Evolutionary conservation across 345 rosid genomes (phyloP).

Genomic region (Stellera chamaejasme): DNA sequence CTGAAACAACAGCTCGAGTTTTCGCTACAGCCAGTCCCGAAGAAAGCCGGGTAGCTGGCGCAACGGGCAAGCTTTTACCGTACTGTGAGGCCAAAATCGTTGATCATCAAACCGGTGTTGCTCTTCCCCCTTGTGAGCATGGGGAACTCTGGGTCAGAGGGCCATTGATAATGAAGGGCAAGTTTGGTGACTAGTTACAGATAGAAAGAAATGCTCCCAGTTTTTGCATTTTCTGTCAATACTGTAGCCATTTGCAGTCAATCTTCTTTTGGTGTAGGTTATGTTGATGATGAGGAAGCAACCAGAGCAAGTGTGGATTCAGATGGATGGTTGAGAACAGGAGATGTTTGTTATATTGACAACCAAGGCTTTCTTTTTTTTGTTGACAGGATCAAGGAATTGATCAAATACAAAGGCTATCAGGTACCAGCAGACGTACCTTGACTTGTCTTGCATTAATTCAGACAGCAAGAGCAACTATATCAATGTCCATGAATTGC

Average conservation of each 20-base stretch:
- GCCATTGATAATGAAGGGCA: conserved; percentile 46
- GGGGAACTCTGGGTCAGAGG: conserved; percentile 67
- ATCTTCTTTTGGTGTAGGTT: conserved; percentile 25
- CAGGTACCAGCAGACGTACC: conserved; percentile 27
- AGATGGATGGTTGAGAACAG: conserved; percentile 60
- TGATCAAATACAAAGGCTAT: conserved; percentile 60
- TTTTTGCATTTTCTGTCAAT: too few relatives aligned
- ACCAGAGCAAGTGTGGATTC: conserved; percentile 34
- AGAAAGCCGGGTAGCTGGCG: conserved; percentile 29
- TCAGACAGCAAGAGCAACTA: background rate
- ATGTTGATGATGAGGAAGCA: conserved; percentile 45
- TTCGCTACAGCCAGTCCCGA: conserved; percentile 28
- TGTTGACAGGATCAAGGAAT: conserved; percentile 51
- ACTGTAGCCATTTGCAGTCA: background rate
- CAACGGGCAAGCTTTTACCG: conserved; percentile 43
- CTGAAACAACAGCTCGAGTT: conserved; percentile 42
- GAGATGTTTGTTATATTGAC: conserved; percentile 57
- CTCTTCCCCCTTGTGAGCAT: conserved; percentile 28
- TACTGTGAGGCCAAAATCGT: conserved; percentile 41
- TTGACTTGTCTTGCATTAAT: background rate
- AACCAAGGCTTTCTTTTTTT: conserved; percentile 47
- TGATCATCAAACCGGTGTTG: conserved; percentile 28
- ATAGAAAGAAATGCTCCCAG: too few relatives aligned
- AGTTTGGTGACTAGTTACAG: background rate
- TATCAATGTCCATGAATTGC: background rate